phyloP scores from a whole-genome alignment of 805 yeast genomes.

The Saccharomycopsis javanensis region DNA sequence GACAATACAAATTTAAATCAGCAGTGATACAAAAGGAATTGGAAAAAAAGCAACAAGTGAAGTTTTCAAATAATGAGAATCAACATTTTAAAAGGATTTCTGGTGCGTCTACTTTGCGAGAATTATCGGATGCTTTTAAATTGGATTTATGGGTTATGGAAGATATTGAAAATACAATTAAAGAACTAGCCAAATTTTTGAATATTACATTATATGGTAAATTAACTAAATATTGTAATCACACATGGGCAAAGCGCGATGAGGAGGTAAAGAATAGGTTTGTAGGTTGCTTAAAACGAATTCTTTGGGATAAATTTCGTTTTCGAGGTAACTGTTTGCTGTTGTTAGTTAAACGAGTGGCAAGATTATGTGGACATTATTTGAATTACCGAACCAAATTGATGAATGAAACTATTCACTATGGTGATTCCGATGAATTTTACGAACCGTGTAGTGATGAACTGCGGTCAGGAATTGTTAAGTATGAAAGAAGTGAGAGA shows the following conservation, averaged over 20 bases:
- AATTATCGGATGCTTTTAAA: conserved; percentile 5
- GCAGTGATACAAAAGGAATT: not conserved
- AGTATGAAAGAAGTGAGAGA: not conserved
- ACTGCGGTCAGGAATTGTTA: not conserved
- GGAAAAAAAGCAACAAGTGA: not conserved
- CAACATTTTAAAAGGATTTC: conserved; percentile 1
- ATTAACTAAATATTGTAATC: not conserved
- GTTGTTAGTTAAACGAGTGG: conserved; percentile 8
- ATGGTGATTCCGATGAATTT: not conserved
- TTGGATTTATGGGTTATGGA: conserved; percentile 9
- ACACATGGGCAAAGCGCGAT: conserved; percentile 10
- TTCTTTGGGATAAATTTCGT: conserved; percentile 13
- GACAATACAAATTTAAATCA: not conserved
- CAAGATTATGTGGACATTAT: conserved; percentile 9
- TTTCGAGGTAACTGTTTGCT: conserved; percentile 8
- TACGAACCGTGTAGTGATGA: not conserved
- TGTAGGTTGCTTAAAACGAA: conserved; percentile 12
- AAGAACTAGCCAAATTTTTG: conserved; percentile 6
- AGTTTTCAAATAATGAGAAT: not conserved
- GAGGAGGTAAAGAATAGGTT: conserved; percentile 4
- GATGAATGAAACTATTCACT: not conserved
- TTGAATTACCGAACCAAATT: conserved; percentile 4
- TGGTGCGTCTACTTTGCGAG: conserved; percentile 3
- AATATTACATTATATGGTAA: conserved; percentile 10
- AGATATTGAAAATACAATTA: conserved; percentile 9